Base-by-base conservation (phyloP, 2,329 filamentous ascomycete species). In the Trichoderma koningiopsis region DNA sequence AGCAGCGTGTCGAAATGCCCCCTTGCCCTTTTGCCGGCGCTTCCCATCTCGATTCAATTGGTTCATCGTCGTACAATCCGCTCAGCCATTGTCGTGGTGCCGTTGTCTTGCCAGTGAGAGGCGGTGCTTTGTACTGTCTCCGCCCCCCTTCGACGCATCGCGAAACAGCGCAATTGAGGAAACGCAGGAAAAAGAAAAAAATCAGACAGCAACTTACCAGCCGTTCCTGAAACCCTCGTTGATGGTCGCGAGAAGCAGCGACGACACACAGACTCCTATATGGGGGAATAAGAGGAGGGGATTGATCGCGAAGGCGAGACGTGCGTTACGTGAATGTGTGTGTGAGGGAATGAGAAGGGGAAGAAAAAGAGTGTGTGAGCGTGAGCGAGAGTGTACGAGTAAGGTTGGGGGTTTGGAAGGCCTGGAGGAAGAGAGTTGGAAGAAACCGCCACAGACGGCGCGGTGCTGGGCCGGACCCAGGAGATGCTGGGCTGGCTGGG, bases 211-310 rank as follows among this genome's bases (percentile, higher is more conserved):
- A 5, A 69, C 67, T 69, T 57, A 69, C 67, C 67, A 58, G 52
- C 67, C n/a, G 67, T 65, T 31, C 59, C 57, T 37, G 47, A 56
- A 56, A 35, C 67, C 37, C 57, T 35, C 35, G 53, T 58, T 5
- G 49, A 40, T 52, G 47, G 56, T 57, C 63, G 63, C 65, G 57
- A 68, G 57, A 59, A 61, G 29, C 57, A 56, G 65, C 57, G 65
- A 61, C 65, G 57, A 68, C 65, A 68, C 65, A 68, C 65, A 37
- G 33, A 57, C 65, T 60, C 65, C 57, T 56, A 57, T 64, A 66
- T 58, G 68, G 55, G 55, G 47, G 47, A 29, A 64, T 53, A 64
- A 49, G 40, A 52, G 55, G 52, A 49, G 43, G 65, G 62, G 52
- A 35, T 65, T 65, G 53, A 43, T 65, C 56, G 68, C 60, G 47